These are phyloP conservation scores for Abrus pulchellus DNA, from an alignment of 306 rosid genomes.

Conservation along the genomic window DNA sequence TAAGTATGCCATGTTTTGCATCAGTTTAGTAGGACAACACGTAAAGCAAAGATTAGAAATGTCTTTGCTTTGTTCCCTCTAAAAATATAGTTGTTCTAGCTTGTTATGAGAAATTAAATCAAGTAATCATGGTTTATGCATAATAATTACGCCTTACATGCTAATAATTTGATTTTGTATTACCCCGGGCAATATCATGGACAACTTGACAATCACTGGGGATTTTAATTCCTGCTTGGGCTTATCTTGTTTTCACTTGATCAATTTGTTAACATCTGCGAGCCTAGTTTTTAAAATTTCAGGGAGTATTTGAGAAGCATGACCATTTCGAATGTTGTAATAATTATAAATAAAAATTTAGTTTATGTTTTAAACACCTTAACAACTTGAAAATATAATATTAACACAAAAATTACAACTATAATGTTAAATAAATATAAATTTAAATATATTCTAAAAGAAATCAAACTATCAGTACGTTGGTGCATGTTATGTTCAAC, in stretches of 20 bases:
- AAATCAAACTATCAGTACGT: no score
- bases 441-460: no score
- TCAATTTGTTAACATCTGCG: background rate
- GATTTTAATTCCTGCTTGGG: slow-evolving; percentile 28
- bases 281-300: no score
- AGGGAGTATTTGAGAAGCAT: no score
- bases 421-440: no score
- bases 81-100: slow-evolving; percentile 47
- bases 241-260: slow-evolving; percentile 29
- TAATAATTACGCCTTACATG: slow-evolving; percentile 38
- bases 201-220: slow-evolving; percentile 12
- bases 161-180: background rate
- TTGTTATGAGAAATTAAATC: slow-evolving; percentile 43
- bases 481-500: no score
- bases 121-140: slow-evolving; percentile 46
- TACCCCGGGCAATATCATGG: background rate
- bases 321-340: no score
- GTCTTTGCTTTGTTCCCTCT: slow-evolving; percentile 49
- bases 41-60: slow-evolving; percentile 41
- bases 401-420: no score
- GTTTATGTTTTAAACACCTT: no score
- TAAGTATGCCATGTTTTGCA: background rate
- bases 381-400: no score
- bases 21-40: slow-evolving; percentile 19
- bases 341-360: no score